Base-by-base conservation (phyloP, 441 rosid genomes). In the California macrophylla region DNA sequence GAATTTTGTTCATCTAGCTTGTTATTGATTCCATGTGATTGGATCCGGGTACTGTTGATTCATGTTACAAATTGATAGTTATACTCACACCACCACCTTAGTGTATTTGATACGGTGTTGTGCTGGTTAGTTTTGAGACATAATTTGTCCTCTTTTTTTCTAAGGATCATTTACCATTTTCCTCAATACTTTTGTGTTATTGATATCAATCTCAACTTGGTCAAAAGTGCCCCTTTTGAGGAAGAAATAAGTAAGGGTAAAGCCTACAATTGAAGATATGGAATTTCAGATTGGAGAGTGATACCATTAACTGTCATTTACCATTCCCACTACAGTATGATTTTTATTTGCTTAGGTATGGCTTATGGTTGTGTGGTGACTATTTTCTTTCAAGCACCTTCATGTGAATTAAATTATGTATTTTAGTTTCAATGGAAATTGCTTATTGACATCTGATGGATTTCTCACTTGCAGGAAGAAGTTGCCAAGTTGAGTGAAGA, bases 401-500 rank as follows among this genome's bases (percentile, higher is more conserved):
- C 25, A 30, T 66, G n/a, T 38, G 32, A 58, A 34, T 23, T 16
- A n/a, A 7, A 4, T 56, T 50, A 13, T 50, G 58, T 16, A 18
- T 16, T 3, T 4, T 52, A 52, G 26, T 21, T 9, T 32, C 32
- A 1, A 15, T 24, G 18, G 32, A 24, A 60, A 25, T 10, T 25
- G 32, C 25, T 60, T 61, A 18, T 25, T 15, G 23, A 1, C 13
- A 6, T 61, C 28, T 64, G 67, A 10, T 64, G 67, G 45, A 61
- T 69, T 47, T n/a, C 74, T 67, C 47, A 68, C 56, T 65, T 73
- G 84, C 92, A 92, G 98, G 84, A 76, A 65, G 90, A 92, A 81
- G 74, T 90, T 76, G 78, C 86, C 72, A 80, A 86, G 79, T 80
- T 92, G 73, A 80, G 34, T 68, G 84, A 86, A 67, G 88, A 92